Evolutionary conservation across 2,329 filamentous ascomycete genomes (phyloP).

Genomic region (Epichloe gansuensis): DNA sequence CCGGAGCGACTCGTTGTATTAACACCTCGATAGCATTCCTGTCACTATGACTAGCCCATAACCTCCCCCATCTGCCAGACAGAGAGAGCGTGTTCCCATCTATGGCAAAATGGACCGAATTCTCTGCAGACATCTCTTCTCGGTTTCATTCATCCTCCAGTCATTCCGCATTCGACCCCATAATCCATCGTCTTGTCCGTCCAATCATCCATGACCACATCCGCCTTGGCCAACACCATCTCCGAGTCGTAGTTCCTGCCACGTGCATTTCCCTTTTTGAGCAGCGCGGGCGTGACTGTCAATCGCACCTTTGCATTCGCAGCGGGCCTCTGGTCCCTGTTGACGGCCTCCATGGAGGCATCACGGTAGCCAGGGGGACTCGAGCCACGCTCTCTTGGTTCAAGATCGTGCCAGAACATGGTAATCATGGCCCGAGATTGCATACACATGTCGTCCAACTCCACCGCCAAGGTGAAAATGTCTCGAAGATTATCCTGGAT

Average conservation of each 20-base stretch:
- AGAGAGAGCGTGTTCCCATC: too few species aligned
- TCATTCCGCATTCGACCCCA: background rate
- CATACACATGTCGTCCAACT: constrained; percentile 1
- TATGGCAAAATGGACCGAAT: too few species aligned
- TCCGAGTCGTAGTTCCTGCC: constrained; percentile 5
- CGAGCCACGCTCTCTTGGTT: background rate
- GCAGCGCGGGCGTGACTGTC: constrained; percentile 3
- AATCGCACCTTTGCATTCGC: background rate
- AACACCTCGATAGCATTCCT: too few species aligned
- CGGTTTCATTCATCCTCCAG: background rate
- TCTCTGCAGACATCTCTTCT: background rate
- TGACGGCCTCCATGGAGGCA: background rate
- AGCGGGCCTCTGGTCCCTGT: background rate
- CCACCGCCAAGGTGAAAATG: background rate
- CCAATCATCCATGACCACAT: background rate
- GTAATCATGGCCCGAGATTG: background rate
- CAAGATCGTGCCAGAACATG: background rate
- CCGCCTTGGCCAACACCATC: constrained; percentile 4
- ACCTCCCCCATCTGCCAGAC: too few species aligned
- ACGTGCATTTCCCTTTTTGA: constrained; percentile 9
- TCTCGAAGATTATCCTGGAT: background rate
- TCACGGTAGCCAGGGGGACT: background rate
- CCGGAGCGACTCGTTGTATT: too few species aligned
- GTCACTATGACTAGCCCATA: too few species aligned
- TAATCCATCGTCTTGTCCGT: background rate